Percentiles rank a stretch among this genome's conserved stretches.
Conservation (phyloP, 139 green algal genomes). For the Volvox reticuliferus region DNA sequence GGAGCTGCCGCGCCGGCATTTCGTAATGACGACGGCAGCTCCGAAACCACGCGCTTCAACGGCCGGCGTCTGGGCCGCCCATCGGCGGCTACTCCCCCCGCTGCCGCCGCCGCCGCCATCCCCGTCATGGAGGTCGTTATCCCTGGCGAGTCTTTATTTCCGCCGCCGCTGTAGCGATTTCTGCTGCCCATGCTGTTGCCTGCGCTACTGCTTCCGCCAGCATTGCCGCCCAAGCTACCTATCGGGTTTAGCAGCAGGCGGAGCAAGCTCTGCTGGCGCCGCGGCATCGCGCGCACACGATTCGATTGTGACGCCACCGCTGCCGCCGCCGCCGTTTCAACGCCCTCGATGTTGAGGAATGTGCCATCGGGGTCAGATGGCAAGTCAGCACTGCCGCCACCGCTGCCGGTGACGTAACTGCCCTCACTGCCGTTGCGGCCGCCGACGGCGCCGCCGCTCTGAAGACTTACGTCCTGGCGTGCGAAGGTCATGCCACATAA, state of each 20-base stretch:
- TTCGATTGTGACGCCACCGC: background rate
- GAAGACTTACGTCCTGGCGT: too few relatives aligned
- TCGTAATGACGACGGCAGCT: background rate
- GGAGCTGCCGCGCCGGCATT: too few relatives aligned
- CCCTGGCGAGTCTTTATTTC: too few relatives aligned
- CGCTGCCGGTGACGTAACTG: background rate
- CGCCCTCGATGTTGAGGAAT: background rate
- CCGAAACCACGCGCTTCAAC: constrained; percentile 24
- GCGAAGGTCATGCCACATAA: background rate
- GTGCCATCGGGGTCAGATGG: background rate
- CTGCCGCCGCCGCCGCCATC: background rate
- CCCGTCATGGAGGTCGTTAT: too few relatives aligned
- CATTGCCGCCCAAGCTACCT: background rate
- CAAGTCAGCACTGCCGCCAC: background rate
- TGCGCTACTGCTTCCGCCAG: background rate
- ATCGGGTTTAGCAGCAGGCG: background rate
- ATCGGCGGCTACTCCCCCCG: background rate
- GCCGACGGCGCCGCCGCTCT: background rate
- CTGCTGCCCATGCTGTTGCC: background rate
- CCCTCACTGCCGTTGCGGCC: background rate
- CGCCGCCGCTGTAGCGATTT: background rate
- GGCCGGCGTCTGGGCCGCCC: background rate
- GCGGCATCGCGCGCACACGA: background rate
- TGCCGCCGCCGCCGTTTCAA: background rate
- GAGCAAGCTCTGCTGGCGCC: background rate